A percentile compares a stretch with the other conserved stretches of the same genome.
These are phyloP conservation scores for Porcisia hertigi DNA, from an alignment of 208 protist genomes.

Conservation along the genomic window DNA sequence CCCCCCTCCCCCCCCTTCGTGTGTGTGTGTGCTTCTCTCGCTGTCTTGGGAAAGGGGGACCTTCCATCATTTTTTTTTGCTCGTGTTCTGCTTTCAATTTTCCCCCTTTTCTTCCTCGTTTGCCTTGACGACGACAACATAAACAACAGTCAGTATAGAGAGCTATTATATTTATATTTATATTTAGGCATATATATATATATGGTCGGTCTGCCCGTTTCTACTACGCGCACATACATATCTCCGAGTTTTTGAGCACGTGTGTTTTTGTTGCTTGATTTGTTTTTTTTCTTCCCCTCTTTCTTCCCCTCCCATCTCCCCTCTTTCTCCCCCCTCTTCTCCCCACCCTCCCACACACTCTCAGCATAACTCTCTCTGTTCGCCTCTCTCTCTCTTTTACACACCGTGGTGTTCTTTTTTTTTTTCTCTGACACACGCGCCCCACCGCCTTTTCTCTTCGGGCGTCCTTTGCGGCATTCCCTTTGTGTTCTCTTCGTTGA, in stretches of 20 bases:
- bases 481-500: too few species aligned
- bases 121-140: not conserved
- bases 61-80: not conserved
- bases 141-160: not conserved
- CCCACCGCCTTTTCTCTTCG: not conserved
- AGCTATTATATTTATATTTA: not conserved
- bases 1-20: not conserved
- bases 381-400: not conserved
- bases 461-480: too few species aligned
- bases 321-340: conserved; percentile 1
- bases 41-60: not conserved
- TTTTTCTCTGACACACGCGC: not conserved
- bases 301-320: not conserved
- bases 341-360: not conserved
- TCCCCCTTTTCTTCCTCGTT: conserved; percentile 1
- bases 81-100: conserved; percentile 4
- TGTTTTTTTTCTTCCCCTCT: not conserved
- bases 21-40: not conserved
- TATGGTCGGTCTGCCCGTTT: too few species aligned
- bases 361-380: too few species aligned
- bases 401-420: not conserved
- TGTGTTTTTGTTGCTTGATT: too few species aligned
- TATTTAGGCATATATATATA: too few species aligned
- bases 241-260: too few species aligned
- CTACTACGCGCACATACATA: too few species aligned